These are phyloP conservation scores for Scopulariopsis brevicaulis DNA, from an alignment of 2,329 filamentous ascomycete species.

Conservation along the genomic window DNA sequence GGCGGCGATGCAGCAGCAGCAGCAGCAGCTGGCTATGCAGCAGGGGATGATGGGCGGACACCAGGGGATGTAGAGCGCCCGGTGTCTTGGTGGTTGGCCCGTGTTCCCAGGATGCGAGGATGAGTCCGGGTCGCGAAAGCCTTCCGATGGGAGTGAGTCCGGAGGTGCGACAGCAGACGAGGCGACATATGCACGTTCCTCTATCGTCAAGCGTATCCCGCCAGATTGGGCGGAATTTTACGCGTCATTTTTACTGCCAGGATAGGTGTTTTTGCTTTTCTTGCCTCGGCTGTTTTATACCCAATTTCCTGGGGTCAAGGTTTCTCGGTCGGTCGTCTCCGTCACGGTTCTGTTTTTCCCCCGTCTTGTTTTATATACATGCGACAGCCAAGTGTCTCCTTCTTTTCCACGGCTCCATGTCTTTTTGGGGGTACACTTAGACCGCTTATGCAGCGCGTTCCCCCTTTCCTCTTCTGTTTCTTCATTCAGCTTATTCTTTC, in stretches of 20 bases:
- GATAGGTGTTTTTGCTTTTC: not conserved
- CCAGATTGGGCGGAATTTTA: not conserved
- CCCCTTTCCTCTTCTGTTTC: not conserved
- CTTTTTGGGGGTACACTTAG: too few relatives aligned
- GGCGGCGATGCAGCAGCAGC: slow-evolving; percentile 20
- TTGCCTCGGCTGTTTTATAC: not conserved
- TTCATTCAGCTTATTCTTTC: not conserved
- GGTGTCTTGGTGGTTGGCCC: not conserved
- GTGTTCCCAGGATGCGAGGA: not conserved
- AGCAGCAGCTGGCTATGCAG: slow-evolving; percentile 19
- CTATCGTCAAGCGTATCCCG: too few relatives aligned
- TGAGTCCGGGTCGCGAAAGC: too few relatives aligned
- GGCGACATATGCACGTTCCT: too few relatives aligned
- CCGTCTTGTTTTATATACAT: not conserved
- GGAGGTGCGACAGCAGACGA: not conserved
- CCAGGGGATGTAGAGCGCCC: slow-evolving; percentile 29
- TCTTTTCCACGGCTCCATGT: too few relatives aligned
- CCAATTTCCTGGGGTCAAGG: not conserved
- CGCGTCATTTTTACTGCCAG: not conserved
- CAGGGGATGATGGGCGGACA: slow-evolving; percentile 45
- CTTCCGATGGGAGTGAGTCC: not conserved
- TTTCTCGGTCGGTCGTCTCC: not conserved
- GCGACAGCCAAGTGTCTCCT: too few relatives aligned
- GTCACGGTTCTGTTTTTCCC: not conserved
- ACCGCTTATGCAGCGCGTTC: too few relatives aligned